Evolutionary conservation across 2,329 filamentous ascomycete species (phyloP).

Genomic region (Clathrospora elynae): DNA sequence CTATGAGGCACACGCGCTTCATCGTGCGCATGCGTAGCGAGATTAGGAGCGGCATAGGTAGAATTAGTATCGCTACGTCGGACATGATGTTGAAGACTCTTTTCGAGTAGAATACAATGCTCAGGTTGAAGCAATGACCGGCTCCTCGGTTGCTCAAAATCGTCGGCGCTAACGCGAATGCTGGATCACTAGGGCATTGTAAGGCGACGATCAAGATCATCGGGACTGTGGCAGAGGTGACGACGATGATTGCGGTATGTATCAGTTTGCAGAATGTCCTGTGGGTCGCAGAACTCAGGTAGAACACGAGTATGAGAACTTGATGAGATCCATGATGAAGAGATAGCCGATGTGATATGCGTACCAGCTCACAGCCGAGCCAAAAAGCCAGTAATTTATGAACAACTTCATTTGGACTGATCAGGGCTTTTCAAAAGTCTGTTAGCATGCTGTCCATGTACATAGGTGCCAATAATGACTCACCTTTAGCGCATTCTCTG

Average conservation of each 20-base stretch:
- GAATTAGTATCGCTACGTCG: constrained; percentile 28
- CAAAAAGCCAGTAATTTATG: constrained; percentile 3
- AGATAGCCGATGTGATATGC: constrained; percentile 36
- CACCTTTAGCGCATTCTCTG: constrained; percentile 2
- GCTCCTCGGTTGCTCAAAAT: constrained; percentile 19
- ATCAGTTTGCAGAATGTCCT: constrained; percentile 28
- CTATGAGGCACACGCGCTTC: constrained; percentile 29
- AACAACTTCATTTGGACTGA: constrained; percentile 1
- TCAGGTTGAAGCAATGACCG: constrained; percentile 23
- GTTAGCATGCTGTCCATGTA: background rate
- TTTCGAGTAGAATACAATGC: constrained; percentile 24
- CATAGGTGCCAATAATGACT: background rate
- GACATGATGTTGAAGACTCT: constrained; percentile 33
- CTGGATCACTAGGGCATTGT: constrained; percentile 27
- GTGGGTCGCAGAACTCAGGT: constrained; percentile 31
- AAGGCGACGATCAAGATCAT: constrained; percentile 29
- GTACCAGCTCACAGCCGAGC: constrained; percentile 30
- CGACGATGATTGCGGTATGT: constrained; percentile 19
- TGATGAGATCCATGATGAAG: constrained; percentile 29
- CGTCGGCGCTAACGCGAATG: constrained; percentile 14
- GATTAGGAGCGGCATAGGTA: constrained; percentile 33
- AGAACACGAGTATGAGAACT: constrained; percentile 37
- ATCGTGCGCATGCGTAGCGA: constrained; percentile 28
- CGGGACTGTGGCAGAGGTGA: constrained; percentile 14
- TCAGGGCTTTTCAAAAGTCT: background rate